Base-by-base conservation (phyloP, 148 eudicot species). In the Selenicereus undatus region DNA sequence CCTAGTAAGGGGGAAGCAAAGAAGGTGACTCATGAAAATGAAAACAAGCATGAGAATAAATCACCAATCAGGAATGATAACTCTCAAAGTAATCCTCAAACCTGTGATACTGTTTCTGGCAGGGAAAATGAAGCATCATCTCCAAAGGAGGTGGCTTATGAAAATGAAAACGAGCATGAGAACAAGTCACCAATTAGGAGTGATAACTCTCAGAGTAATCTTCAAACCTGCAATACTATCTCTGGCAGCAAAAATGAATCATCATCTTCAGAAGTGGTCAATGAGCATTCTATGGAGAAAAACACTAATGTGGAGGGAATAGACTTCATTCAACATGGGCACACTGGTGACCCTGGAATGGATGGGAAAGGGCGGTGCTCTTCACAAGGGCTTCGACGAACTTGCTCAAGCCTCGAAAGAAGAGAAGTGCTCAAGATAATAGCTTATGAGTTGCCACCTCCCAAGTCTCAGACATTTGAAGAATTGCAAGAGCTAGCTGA, bases 101-200 rank as follows among this genome's bases (percentile, higher is more conserved):
- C 52, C 52, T 48, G 52, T 12, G 52, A 48, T 48, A 48, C 43
- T 39, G 8, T 7, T 39, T 39, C 43, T 4, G 43, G 8, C 8
- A 39, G 43, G 43, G 43, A 39, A 39, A 74, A 45, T 13, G 27
- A 65, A 83, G 32, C 76, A 78, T 8, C 62, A 56, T 80, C 81
- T 32, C 79, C 58, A 65, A 39, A 78, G 11, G 94, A 95, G 85
- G 89, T 82, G 72, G 89, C 88, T 48, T 95, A 90, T 78, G 97
- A 95, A 86, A 97, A 90, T 50, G 98, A 92, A 85, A 95, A 95
- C 76, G 98, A 95, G 83, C 84, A 73, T 5, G 96, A 91, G 76
- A 88, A 85, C 27, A 84, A 83, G 72, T 82, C 86, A 35, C 84
- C 90, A 1, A 85, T 84, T 74, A 90, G 77, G 81, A 86, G 88